Percentiles rank a stretch among this genome's conserved stretches.
phyloP scores from a whole-genome alignment of 768 basidiomycete genomes.

The Amanita rubescens region DNA sequence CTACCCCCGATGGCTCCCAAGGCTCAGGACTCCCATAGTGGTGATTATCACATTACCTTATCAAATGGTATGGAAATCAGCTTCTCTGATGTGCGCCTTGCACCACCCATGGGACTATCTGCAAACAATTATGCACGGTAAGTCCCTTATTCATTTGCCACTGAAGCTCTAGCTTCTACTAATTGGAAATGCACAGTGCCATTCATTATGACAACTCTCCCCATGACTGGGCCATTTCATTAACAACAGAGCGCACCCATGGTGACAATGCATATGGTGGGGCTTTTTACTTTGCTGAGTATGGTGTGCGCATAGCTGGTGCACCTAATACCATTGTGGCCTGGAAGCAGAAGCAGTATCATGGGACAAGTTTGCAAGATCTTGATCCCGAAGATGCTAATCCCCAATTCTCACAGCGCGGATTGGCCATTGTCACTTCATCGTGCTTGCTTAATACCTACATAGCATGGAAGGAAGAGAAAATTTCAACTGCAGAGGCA shows the following conservation, averaged over 20 bases:
- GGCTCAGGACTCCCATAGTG: neutral
- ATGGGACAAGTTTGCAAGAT: constrained; percentile 14
- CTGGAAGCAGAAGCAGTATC: constrained; percentile 11
- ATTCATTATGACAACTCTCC: constrained; percentile 13
- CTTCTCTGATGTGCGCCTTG: constrained; percentile 10
- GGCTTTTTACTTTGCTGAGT: constrained; percentile 11
- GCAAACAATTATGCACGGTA: constrained; percentile 15
- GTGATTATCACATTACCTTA: neutral
- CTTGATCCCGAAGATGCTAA: constrained; percentile 2
- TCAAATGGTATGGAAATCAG: neutral
- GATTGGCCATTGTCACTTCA: too few relatives aligned
- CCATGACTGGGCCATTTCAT: constrained; percentile 11
- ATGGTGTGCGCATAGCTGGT: constrained; percentile 8
- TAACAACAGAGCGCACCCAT: constrained; percentile 6
- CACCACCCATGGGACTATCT: constrained; percentile 13
- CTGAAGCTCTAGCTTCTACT: neutral
- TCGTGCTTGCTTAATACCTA: too few relatives aligned
- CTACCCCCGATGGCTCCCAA: constrained; percentile 5
- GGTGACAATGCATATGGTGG: neutral
- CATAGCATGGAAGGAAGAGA: too few relatives aligned
- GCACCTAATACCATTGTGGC: constrained; percentile 10
- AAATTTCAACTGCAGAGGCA: too few relatives aligned
- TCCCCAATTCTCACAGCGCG: constrained; percentile 5
- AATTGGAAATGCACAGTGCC: constrained; percentile 2
- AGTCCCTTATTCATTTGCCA: neutral